Percentiles rank a stretch among this genome's conserved stretches.
These are phyloP conservation scores for Fusarium piperis DNA, from an alignment of 2,329 filamentous ascomycete genomes.

Conservation along the genomic window DNA sequence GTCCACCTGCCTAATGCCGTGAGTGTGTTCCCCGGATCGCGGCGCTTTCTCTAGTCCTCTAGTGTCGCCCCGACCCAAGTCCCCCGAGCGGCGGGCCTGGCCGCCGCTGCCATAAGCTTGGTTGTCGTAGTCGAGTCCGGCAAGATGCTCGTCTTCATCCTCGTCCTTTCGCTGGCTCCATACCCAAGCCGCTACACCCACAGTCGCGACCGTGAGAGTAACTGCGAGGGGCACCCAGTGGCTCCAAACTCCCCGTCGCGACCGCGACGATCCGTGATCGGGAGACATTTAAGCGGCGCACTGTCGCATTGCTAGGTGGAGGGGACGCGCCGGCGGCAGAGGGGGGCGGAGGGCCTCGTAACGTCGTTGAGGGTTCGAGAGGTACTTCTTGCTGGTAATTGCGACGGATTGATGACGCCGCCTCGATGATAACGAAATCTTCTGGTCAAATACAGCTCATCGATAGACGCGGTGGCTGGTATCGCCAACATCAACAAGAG, in stretches of 20 bases:
- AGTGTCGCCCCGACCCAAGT: conserved; percentile 45
- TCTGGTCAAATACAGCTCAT: conserved; percentile 36
- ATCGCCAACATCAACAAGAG: conserved; percentile 41
- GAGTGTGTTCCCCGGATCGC: conserved; percentile 54
- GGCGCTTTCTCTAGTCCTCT: conserved; percentile 50
- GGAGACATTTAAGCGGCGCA: conserved; percentile 62
- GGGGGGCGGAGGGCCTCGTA: conserved; percentile 28
- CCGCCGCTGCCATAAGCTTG: conserved; percentile 66
- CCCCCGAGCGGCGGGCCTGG: conserved; percentile 56
- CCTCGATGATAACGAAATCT: conserved; percentile 24
- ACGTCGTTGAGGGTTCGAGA: not conserved
- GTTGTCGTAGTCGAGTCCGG: conserved; percentile 58
- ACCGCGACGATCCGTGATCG: conserved; percentile 68
- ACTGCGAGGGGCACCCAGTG: conserved; percentile 92
- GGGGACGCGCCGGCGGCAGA: conserved; percentile 33
- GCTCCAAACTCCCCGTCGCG: conserved; percentile 72
- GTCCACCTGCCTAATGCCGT: conserved; percentile 48
- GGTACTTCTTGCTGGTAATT: conserved; percentile 7
- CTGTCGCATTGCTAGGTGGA: conserved; percentile 49
- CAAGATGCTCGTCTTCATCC: conserved; percentile 66
- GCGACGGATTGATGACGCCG: conserved; percentile 16
- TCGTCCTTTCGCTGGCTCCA: conserved; percentile 88
- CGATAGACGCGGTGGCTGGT: conserved; percentile 44
- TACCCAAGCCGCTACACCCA: conserved; percentile 88
- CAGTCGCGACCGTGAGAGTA: conserved; percentile 87